A percentile compares a stretch with the other conserved stretches of the same genome.
Conservation (phyloP, 208 protist genomes). For the Crithidia fasciculata region DNA sequence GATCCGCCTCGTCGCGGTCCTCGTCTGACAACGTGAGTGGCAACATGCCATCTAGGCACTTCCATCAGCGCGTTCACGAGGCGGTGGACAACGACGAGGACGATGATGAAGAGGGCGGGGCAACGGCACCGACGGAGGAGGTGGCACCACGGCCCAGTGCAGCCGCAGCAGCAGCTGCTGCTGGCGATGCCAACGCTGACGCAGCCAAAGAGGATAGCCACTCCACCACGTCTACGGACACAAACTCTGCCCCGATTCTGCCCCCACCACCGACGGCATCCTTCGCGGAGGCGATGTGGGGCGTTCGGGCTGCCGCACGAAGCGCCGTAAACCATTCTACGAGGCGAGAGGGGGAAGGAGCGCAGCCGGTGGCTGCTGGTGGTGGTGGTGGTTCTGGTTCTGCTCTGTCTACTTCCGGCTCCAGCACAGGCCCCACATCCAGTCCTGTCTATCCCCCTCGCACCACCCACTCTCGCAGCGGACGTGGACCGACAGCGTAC, state of each 20-base stretch:
- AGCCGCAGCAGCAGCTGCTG: neutral
- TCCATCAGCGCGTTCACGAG: too few relatives aligned
- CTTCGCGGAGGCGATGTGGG: constrained; percentile 20
- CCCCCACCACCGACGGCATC: constrained; percentile 23
- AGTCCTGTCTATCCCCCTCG: constrained; percentile 15
- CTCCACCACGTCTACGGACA: constrained; percentile 28
- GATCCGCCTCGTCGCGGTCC: too few relatives aligned
- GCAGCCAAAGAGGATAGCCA: constrained; percentile 1
- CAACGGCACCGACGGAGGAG: neutral
- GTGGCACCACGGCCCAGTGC: neutral
- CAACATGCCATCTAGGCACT: too few relatives aligned
- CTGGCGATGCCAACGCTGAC: neutral
- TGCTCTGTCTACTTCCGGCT: neutral
- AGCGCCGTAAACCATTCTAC: neutral
- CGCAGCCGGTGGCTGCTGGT: too few relatives aligned
- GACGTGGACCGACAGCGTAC: neutral
- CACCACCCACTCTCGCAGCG: neutral
- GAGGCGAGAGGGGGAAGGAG: neutral
- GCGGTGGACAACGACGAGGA: too few relatives aligned
- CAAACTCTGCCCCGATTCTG: constrained; percentile 19
- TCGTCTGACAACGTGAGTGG: too few relatives aligned
- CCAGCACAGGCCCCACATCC: constrained; percentile 1
- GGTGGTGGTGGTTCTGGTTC: neutral
- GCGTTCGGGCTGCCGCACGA: neutral
- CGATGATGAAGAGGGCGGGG: too few relatives aligned